These are phyloP conservation scores for Phialophora tarda DNA, from an alignment of 2,329 filamentous ascomycete genomes.

Conservation along the genomic window DNA sequence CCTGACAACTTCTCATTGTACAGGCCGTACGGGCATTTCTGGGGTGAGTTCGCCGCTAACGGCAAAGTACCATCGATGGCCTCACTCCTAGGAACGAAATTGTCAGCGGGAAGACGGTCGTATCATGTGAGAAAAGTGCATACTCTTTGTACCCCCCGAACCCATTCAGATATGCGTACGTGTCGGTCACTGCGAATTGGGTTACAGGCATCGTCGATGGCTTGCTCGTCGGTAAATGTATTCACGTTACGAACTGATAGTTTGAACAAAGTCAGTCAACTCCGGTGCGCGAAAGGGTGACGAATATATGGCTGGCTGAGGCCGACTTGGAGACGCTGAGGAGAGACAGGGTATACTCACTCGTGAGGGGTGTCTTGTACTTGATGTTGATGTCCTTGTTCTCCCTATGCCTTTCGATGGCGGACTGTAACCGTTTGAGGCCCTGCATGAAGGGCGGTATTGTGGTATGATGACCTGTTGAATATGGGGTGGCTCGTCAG, in stretches of 20 bases:
- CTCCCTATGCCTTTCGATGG: conserved; percentile 39
- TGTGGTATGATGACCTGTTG: conserved; percentile 31
- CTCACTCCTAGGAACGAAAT: conserved; percentile 65
- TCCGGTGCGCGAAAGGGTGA: neutral
- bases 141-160: conserved; percentile 80
- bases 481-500: conserved; percentile 23
- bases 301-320: neutral
- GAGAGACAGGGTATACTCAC: conserved; percentile 29
- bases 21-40: conserved; percentile 77
- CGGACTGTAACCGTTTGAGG: conserved; percentile 38
- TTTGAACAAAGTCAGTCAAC: conserved; percentile 7
- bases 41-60: conserved; percentile 77
- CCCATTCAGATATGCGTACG: conserved; percentile 78
- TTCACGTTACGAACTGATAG: conserved; percentile 40
- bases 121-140: neutral
- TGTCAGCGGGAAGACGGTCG: neutral
- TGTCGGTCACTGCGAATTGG: conserved; percentile 66
- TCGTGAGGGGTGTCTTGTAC: conserved; percentile 41
- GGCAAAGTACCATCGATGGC: conserved; percentile 76
- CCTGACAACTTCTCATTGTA: conserved; percentile 82
- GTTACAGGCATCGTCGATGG: conserved; percentile 65
- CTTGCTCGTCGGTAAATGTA: conserved; percentile 41
- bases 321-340: conserved; percentile 8
- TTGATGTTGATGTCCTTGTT: conserved; percentile 42
- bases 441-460: conserved; percentile 39